Evolutionary conservation across 164 flowering plant species (phyloP).

Genomic region (Protea cynaroides): DNA sequence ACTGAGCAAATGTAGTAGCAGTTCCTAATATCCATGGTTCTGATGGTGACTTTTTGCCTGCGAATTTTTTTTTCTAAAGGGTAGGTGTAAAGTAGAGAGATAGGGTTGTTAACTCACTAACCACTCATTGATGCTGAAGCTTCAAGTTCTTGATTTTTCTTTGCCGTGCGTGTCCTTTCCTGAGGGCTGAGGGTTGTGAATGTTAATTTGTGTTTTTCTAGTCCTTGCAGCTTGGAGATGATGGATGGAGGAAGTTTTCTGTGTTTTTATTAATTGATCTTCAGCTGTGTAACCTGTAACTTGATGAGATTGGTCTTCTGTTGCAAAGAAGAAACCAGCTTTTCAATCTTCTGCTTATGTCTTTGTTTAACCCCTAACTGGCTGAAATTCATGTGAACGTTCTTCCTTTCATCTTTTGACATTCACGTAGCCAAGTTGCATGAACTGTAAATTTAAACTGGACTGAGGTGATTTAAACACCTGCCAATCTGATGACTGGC

Average conservation of each 20-base stretch:
- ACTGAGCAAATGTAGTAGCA: constrained; percentile 26
- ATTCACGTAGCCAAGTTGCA: too few species aligned
- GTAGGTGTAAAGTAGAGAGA: not conserved
- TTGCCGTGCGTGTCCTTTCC: constrained; percentile 6
- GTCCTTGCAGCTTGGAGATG: not conserved
- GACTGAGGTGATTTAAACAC: too few species aligned
- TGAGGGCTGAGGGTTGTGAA: constrained; percentile 7
- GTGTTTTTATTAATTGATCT: too few species aligned
- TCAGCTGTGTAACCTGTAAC: too few species aligned
- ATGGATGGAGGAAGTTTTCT: too few species aligned
- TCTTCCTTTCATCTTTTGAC: too few species aligned
- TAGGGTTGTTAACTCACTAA: constrained; percentile 1
- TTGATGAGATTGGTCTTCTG: too few species aligned
- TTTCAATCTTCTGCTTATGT: not conserved
- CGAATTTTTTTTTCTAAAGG: not conserved
- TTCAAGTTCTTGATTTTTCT: not conserved
- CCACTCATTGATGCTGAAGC: constrained; percentile 4
- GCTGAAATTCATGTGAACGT: too few species aligned
- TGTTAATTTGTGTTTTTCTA: constrained; percentile 1
- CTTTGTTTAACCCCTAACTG: not conserved
- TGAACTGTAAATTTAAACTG: too few species aligned
- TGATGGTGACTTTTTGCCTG: too few species aligned
- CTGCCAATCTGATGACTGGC: too few species aligned
- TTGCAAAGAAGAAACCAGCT: not conserved
- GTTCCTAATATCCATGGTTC: constrained; percentile 15